phyloP scores from a whole-genome alignment of 2,329 filamentous ascomycete species.

The Ophiosphaerella korrae region DNA sequence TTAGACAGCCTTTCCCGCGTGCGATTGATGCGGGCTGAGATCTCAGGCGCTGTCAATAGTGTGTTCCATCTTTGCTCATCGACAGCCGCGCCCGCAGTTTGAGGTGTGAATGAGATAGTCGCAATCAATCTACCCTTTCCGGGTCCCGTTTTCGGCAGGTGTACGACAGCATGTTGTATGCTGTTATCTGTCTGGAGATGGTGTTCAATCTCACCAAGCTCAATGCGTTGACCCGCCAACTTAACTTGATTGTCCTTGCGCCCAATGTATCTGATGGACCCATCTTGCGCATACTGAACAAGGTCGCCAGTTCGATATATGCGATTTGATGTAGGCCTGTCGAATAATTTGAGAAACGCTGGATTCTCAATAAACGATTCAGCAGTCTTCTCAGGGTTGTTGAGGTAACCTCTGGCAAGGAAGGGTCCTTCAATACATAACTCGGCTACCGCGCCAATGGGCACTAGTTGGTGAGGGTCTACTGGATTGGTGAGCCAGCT shows the following conservation, averaged over 20 bases:
- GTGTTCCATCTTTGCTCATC: constrained; percentile 30
- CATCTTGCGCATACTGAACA: constrained; percentile 35
- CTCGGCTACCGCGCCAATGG: constrained; percentile 37
- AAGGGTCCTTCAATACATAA: constrained; percentile 39
- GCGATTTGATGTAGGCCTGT: constrained; percentile 6
- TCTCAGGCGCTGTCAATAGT: constrained; percentile 38
- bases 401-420: constrained; percentile 39
- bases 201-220: constrained; percentile 43
- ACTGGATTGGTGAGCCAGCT: constrained; percentile 37
- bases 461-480: constrained; percentile 34
- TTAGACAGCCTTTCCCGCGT: constrained; percentile 35
- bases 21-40: constrained; percentile 36
- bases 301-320: constrained; percentile 44
- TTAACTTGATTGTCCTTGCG: constrained; percentile 44
- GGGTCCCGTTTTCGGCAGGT: constrained; percentile 49
- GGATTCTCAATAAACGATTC: constrained; percentile 35
- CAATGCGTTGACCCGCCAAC: constrained; percentile 42
- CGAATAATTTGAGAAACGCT: constrained; percentile 26
- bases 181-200: constrained; percentile 30
- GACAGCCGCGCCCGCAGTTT: constrained; percentile 13
- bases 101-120: constrained; percentile 47
- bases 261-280: constrained; percentile 36
- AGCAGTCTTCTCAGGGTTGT: constrained; percentile 30
- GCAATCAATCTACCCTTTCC: constrained; percentile 53
- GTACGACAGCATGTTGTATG: constrained; percentile 50